Evolutionary conservation across 129 eudicot species (phyloP).

Genomic region (Deinandra increscens): DNA sequence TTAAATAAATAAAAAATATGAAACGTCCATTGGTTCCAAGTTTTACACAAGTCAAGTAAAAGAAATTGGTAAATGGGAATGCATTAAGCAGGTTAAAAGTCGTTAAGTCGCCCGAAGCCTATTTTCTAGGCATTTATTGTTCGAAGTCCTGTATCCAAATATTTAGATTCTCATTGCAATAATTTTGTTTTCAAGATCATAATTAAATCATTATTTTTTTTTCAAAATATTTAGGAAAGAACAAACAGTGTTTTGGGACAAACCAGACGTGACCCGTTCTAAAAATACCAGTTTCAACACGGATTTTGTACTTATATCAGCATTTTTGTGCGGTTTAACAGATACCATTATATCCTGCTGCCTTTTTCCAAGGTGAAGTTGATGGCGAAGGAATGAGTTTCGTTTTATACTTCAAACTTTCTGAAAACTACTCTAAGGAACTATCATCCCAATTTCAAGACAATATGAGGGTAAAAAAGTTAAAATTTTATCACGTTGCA

Average conservation of each 20-base stretch:
- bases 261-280: background rate
- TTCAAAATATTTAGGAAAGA: background rate
- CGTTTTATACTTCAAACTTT: slow-evolving; percentile 76
- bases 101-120: background rate
- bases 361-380: slow-evolving; percentile 73
- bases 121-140: background rate
- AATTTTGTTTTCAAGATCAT: background rate
- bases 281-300: background rate
- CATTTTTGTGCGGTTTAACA: slow-evolving; percentile 24
- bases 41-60: background rate
- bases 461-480: slow-evolving; percentile 55
- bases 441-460: slow-evolving; percentile 72
- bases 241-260: background rate
- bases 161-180: background rate
- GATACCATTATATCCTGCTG: slow-evolving; percentile 80
- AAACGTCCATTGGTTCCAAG: too few species aligned
- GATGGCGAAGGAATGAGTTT: slow-evolving; percentile 88
- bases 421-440: slow-evolving; percentile 72
- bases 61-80: too few species aligned
- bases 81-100: too few species aligned
- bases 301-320: background rate
- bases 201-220: background rate
- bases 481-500: background rate
- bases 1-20: too few species aligned
- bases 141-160: background rate